Conservation (phyloP, 2,329 filamentous ascomycete species). For the Paramyrothecium roridum region DNA sequence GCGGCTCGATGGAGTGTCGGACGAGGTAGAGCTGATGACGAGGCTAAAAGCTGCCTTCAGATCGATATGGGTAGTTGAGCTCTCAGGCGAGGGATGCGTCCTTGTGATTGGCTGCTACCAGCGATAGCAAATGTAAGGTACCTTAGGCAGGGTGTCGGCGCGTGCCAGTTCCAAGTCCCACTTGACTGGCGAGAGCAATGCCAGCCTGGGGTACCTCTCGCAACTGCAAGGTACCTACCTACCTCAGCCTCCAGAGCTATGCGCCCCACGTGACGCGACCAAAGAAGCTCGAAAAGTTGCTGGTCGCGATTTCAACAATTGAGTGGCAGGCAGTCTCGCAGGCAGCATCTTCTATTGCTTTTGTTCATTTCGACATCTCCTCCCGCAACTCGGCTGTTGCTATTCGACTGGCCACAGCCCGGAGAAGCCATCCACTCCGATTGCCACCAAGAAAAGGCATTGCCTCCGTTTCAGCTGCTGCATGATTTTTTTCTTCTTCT, state of each 20-base stretch:
- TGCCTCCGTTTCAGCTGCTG: too few relatives aligned
- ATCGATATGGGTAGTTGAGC: neutral
- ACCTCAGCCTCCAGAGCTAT: neutral
- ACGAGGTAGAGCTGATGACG: slow-evolving; percentile 45
- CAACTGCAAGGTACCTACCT: neutral
- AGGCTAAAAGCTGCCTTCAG: slow-evolving; percentile 33
- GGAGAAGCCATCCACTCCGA: too few relatives aligned
- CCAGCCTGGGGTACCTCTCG: neutral
- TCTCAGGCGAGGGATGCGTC: neutral
- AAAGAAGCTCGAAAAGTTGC: neutral
- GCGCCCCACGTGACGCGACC: neutral
- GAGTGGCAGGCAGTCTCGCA: neutral
- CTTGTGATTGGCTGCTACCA: neutral
- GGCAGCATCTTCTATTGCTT: neutral
- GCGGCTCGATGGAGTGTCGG: slow-evolving; percentile 1
- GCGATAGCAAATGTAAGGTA: too few relatives aligned
- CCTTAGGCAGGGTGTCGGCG: too few relatives aligned
- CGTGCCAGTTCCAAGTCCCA: neutral
- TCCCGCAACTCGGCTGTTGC: too few relatives aligned
- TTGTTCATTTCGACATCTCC: neutral
- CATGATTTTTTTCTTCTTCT: neutral
- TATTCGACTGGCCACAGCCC: too few relatives aligned
- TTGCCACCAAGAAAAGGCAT: too few relatives aligned
- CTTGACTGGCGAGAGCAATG: neutral
- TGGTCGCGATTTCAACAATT: neutral